Percentiles rank a stretch among this genome's conserved stretches.
These are phyloP conservation scores for Botryotinia convoluta DNA, from an alignment of 2,329 filamentous ascomycete species.

Conservation along the genomic window DNA sequence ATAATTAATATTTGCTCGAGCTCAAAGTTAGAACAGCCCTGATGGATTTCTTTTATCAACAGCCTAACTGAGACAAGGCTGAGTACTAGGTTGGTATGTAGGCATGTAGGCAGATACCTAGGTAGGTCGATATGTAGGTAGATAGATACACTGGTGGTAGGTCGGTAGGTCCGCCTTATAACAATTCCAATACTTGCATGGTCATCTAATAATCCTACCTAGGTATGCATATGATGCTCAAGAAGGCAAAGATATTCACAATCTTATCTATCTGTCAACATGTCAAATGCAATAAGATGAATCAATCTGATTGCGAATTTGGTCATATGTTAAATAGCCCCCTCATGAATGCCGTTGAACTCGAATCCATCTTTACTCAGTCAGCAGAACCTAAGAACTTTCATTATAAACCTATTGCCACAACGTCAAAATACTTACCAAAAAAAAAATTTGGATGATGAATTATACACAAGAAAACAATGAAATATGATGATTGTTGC, in stretches of 20 bases:
- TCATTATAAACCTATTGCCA: too few relatives aligned
- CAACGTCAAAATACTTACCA: background rate
- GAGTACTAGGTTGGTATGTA: background rate
- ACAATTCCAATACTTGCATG: background rate
- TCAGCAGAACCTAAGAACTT: background rate
- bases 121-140: background rate
- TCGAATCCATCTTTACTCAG: background rate
- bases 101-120: too few relatives aligned
- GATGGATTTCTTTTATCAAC: background rate
- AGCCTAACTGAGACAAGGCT: background rate
- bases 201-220: background rate
- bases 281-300: background rate
- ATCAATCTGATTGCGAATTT: background rate
- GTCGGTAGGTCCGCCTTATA: background rate
- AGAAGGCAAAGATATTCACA: background rate
- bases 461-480: too few relatives aligned
- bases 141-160: background rate
- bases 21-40: background rate
- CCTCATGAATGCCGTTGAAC: background rate
- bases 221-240: background rate
- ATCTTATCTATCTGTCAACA: background rate
- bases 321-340: background rate
- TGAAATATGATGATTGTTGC: background rate
- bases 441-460: too few relatives aligned
- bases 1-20: background rate